Conservation (phyloP, 2,329 filamentous ascomycete species). For the Aspergillus versicolor region DNA sequence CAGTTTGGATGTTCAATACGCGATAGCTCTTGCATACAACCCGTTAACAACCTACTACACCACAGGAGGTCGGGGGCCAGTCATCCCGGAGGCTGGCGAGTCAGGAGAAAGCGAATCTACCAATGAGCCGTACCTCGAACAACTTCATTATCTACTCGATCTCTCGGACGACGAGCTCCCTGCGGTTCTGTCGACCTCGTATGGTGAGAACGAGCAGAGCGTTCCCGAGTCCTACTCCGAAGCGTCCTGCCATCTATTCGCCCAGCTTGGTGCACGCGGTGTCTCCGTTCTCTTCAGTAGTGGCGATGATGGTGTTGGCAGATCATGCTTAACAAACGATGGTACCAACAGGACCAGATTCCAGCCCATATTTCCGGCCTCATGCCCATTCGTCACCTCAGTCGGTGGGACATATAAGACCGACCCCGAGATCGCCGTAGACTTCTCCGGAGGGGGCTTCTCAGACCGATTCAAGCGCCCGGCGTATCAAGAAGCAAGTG, state of each 20-base stretch:
- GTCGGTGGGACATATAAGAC: slow-evolving; percentile 59
- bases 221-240: slow-evolving; percentile 61
- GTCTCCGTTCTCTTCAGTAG: slow-evolving; percentile 65
- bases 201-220: slow-evolving; percentile 66
- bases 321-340: slow-evolving; percentile 55
- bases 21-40: slow-evolving; percentile 55
- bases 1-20: slow-evolving; percentile 64
- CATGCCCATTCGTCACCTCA: slow-evolving; percentile 63
- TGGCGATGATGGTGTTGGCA: slow-evolving; percentile 63
- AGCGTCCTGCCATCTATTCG: slow-evolving; percentile 62
- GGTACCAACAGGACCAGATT: slow-evolving; percentile 54
- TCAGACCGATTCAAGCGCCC: slow-evolving; percentile 50
- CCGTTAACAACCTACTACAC: slow-evolving; percentile 59
- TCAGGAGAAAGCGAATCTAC: slow-evolving; percentile 42
- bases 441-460: slow-evolving; percentile 56
- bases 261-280: slow-evolving; percentile 64
- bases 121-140: slow-evolving; percentile 68
- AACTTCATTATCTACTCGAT: slow-evolving; percentile 59
- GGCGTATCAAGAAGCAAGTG: slow-evolving; percentile 47
- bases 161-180: slow-evolving; percentile 58
- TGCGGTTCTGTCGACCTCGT: slow-evolving; percentile 66
- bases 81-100: slow-evolving; percentile 50
- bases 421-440: slow-evolving; percentile 53
- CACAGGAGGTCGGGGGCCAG: slow-evolving; percentile 57
- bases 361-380: slow-evolving; percentile 55